A percentile compares a stretch with the other conserved stretches of the same genome.
Evolutionary conservation across 805 yeast species (phyloP).

Genomic region (Saturnispora kantuleensis): DNA sequence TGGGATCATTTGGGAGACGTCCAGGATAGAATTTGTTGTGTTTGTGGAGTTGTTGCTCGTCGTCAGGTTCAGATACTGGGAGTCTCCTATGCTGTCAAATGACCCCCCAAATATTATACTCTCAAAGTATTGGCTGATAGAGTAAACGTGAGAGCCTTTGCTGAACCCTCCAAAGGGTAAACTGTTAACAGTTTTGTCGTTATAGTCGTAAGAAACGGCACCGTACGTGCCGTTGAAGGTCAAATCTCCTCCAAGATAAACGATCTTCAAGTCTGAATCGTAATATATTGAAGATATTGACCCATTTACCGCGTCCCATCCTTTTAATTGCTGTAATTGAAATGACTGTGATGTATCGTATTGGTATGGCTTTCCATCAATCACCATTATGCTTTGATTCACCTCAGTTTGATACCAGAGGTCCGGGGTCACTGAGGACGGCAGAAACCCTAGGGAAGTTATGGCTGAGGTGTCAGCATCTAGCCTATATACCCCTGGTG

Average conservation of each 20-base stretch:
- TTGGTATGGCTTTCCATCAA: conserved; percentile 20
- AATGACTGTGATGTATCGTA: conserved; percentile 9
- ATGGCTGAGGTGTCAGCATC: conserved; percentile 8
- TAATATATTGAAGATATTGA: conserved; percentile 36
- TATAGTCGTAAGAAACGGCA: conserved; percentile 52
- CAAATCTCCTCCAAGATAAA: conserved; percentile 79
- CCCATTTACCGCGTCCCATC: conserved; percentile 29
- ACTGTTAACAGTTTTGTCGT: conserved; percentile 30
- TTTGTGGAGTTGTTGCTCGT: background rate
- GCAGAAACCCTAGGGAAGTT: background rate
- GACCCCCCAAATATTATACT: conserved; percentile 68
- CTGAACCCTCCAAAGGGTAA: conserved; percentile 76
- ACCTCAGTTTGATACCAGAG: conserved; percentile 8
- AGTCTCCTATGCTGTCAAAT: conserved; percentile 53
- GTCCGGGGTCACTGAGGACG: conserved; percentile 5
- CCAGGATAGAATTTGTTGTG: conserved; percentile 21
- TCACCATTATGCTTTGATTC: conserved; percentile 10
- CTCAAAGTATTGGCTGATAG: conserved; percentile 44
- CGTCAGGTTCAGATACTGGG: conserved; percentile 27
- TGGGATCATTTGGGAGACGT: conserved; percentile 34
- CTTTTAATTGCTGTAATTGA: conserved; percentile 4
- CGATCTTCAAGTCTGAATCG: conserved; percentile 35
- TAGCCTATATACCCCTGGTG: conserved; percentile 16
- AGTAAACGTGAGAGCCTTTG: conserved; percentile 43
- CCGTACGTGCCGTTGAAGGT: conserved; percentile 40